phyloP scores from a whole-genome alignment of 2,329 filamentous ascomycete species.

The Diatrype stigma region DNA sequence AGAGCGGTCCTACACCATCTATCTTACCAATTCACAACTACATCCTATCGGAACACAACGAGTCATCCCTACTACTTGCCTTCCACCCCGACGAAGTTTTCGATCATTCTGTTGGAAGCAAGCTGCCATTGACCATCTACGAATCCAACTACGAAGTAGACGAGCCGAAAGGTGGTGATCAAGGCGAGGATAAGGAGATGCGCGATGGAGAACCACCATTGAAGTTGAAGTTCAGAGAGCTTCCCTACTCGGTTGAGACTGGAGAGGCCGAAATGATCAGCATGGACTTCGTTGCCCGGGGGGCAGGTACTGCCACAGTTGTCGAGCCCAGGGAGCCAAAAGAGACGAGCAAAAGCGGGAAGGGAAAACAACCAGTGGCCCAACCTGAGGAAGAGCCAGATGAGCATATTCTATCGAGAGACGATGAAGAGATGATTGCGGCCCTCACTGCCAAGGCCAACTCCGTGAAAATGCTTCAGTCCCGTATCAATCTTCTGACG shows the following conservation, averaged over 20 bases:
- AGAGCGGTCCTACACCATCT: conserved; percentile 64
- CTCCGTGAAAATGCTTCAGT: conserved; percentile 88
- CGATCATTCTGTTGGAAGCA: conserved; percentile 61
- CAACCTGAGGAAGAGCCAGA: conserved; percentile 25
- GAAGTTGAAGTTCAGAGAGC: conserved; percentile 72
- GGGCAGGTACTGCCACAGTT: conserved; percentile 74
- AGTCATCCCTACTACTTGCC: conserved; percentile 80
- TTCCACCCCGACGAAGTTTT: conserved; percentile 69
- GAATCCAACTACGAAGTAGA: conserved; percentile 79
- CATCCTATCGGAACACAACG: conserved; percentile 70
- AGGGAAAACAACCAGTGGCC: conserved; percentile 45
- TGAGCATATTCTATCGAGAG: conserved; percentile 46
- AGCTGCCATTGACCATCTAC: conserved; percentile 85
- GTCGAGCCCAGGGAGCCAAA: conserved; percentile 35
- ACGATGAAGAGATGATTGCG: conserved; percentile 59
- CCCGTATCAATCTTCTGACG: conserved; percentile 66
- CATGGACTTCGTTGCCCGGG: conserved; percentile 86
- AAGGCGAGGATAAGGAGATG: conserved; percentile 66
- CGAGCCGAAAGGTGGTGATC: conserved; percentile 39
- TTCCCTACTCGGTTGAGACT: conserved; percentile 86
- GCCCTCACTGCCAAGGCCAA: conserved; percentile 82
- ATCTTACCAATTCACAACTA: conserved; percentile 75
- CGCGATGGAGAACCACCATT: conserved; percentile 57
- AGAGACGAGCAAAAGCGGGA: conserved; percentile 42
- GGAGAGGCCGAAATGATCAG: conserved; percentile 97